A percentile compares a stretch with the other conserved stretches of the same genome.
Conservation (phyloP, 495 filamentous ascomycete species). For the Parmelia sp. region DNA sequence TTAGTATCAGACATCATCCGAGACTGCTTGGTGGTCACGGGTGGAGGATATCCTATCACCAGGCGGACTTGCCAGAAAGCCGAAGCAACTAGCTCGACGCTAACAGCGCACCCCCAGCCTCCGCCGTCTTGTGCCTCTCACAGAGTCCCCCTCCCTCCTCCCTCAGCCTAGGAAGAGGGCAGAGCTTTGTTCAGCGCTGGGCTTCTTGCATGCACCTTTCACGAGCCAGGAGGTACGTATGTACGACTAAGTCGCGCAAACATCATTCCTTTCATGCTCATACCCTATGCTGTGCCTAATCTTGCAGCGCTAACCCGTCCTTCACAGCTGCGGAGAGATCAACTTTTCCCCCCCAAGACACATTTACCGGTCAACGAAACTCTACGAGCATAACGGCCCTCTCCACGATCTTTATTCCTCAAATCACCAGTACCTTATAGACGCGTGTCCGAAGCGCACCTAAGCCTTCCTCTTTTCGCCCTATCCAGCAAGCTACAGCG, state of each 20-base stretch:
- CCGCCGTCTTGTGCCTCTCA: slow-evolving; percentile 15
- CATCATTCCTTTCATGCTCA: slow-evolving; percentile 11
- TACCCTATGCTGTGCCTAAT: slow-evolving; percentile 5
- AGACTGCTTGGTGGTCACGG: slow-evolving; percentile 12
- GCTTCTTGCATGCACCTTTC: slow-evolving; percentile 21
- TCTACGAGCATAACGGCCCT: slow-evolving; percentile 25
- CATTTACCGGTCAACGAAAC: slow-evolving; percentile 13
- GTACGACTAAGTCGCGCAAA: slow-evolving; percentile 7
- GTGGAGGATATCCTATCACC: slow-evolving; percentile 13
- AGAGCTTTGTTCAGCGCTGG: slow-evolving; percentile 13
- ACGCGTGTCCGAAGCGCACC: slow-evolving; percentile 27
- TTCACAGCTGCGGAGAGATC: slow-evolving; percentile 21
- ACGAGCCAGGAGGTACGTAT: slow-evolving; percentile 23
- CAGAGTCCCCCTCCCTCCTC: slow-evolving; percentile 2
- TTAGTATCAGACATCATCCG: slow-evolving; percentile 2
- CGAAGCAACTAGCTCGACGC: slow-evolving; percentile 14
- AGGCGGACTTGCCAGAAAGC: slow-evolving; percentile 12
- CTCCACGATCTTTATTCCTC: slow-evolving; percentile 19
- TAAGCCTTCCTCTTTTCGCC: slow-evolving; percentile 32
- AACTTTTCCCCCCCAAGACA: background rate
- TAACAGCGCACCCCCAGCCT: slow-evolving; percentile 20
- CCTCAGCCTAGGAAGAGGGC: slow-evolving; percentile 11
- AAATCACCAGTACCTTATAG: slow-evolving; percentile 27
- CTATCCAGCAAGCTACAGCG: slow-evolving; percentile 30
- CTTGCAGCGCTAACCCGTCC: slow-evolving; percentile 19